phyloP scores from a whole-genome alignment of 768 basidiomycete genomes.

The Punctularia strigosozonata region DNA sequence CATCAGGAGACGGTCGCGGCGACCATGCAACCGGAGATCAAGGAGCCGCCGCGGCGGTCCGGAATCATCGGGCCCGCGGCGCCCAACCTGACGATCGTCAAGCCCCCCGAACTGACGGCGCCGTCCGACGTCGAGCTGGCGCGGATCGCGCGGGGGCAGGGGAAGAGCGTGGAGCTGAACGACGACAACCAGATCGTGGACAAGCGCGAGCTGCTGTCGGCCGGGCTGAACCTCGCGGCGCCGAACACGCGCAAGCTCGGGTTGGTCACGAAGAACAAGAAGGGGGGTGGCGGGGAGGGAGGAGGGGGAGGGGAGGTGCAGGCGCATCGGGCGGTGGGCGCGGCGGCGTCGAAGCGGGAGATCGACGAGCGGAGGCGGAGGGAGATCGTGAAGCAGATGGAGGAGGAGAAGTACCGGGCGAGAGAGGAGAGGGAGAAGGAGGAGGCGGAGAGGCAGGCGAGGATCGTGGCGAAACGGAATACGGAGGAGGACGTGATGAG shows the following conservation, averaged over 20 bases:
- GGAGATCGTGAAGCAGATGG: slow-evolving; percentile 72
- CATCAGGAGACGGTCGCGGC: slow-evolving; percentile 87
- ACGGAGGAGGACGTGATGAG: slow-evolving; percentile 60
- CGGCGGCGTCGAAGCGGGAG: slow-evolving; percentile 68
- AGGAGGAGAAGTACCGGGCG: slow-evolving; percentile 55
- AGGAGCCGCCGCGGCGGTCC: too few relatives aligned
- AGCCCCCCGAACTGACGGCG: slow-evolving; percentile 51
- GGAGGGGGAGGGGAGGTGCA: slow-evolving; percentile 23
- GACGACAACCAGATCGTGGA: slow-evolving; percentile 98
- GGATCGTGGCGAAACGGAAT: slow-evolving; percentile 65
- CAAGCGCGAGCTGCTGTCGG: slow-evolving; percentile 82
- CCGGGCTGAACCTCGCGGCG: slow-evolving; percentile 84
- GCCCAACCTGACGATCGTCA: slow-evolving; percentile 65
- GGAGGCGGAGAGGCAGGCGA: slow-evolving; percentile 54
- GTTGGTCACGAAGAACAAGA: slow-evolving; percentile 15
- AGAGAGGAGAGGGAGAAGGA: slow-evolving; percentile 42
- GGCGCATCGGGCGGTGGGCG: slow-evolving; percentile 70
- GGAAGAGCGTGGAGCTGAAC: slow-evolving; percentile 85
- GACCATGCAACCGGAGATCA: slow-evolving; percentile 35
- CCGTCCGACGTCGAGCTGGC: slow-evolving; percentile 70
- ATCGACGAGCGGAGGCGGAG: slow-evolving; percentile 73
- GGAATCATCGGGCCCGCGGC: slow-evolving; percentile 48
- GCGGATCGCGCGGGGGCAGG: slow-evolving; percentile 52
- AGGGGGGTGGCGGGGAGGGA: slow-evolving; percentile 8
- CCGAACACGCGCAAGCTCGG: slow-evolving; percentile 70